Base-by-base conservation (phyloP, 2,329 filamentous ascomycete genomes). In the Dichotomopilus funicola region DNA sequence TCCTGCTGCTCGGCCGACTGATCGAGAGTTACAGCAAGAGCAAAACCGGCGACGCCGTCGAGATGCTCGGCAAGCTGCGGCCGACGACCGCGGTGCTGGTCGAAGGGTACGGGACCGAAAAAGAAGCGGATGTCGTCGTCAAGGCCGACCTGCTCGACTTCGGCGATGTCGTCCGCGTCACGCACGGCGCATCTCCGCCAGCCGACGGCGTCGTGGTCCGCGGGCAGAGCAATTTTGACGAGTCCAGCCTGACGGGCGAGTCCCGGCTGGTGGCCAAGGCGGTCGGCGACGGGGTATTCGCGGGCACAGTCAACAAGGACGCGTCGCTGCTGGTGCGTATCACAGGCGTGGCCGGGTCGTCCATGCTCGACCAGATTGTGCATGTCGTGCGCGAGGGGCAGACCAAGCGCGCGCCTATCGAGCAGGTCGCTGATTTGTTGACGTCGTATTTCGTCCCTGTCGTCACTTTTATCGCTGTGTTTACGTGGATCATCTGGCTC, bases 21-120 rank as follows among this genome's bases (percentile, higher is more conserved):
- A 82, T 91, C 10, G 92, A 96, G 73, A 86, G 89, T 1, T 95
- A 94, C 73, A 95, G 88, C 77, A 96, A 96, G 71, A 87, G 90
- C 0, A 92, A 87, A 65, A 90, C 91, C 0, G 91, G 91, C 1
- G 88, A 95, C 68, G 91, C 91, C 0, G 87, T 96, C 2, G 83
- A 88, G 37, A 84, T 87, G 58, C 75, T 96, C 4, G 86, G 86
- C 1, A 89, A 87, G 59, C 77, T 96, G 36, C 80, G 89, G 12
- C 91, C 91, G 0, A 85, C 81, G 0, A 87, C 88, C 51, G 91
- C 91, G 1, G 74, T 88, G 3, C 75, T 96, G 9, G 73, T 94
- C 3, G 78, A 80, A 54, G 66, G 75, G 42, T 68, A 70, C 44
- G 67, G 66, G 2, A 59, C 66, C 1, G 66, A 64, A 1, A 72